Base-by-base conservation (phyloP, 2,329 filamentous ascomycete species). In the Juglanconis oblonga region DNA sequence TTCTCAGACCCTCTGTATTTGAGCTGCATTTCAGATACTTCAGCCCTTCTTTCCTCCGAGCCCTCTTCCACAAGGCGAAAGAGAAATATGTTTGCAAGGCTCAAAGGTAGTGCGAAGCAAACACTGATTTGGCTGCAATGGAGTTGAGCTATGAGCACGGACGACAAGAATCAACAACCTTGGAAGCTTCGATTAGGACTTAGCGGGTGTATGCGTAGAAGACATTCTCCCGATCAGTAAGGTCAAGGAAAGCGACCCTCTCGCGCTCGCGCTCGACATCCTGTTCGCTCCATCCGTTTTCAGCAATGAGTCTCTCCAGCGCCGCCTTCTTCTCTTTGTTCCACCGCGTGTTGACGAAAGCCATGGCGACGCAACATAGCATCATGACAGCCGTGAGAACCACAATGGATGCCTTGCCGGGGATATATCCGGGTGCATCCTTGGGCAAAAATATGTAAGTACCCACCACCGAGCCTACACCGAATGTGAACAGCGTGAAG, bases 341-440 rank as follows among this genome's bases (percentile, higher is more conserved):
- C 62, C 49, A 63, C 13, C 62, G 59, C 3, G 55, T 33, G 24
- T 69, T 69, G 36, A 69, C 64, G n/a, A 58, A 32, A 1, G 67
- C 63, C 29, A 68, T 58, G 1, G 59, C 52, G 0, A 65, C 24
- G 4, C 68, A 52, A 7, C 54, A 64, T 14, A 60, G 11, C 13
- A 64, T 64, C 14, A 63, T 62, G 31, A 58, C 45, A 4, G 65
- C 63, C 48, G 67, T 65, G 63, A 69, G 66, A 57, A 69, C 57
- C 9, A 65, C 66, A 2, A 69, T 64, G 62, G 67, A 67, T 33
- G 67, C 55, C 53, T 69, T 69, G 3, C 67, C 67, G 32, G 62
- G 64, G 13, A 65, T 65, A 36, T 69, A 69, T 36, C 65, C 59
- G 2, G 58, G 58, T 32, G 64, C 65, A 36, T 70, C 67, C 13